A percentile compares a stretch with the other conserved stretches of the same genome.
Evolutionary conservation across 129 eudicot genomes (phyloP).

Genomic region (Gnaphalium uliginosum): DNA sequence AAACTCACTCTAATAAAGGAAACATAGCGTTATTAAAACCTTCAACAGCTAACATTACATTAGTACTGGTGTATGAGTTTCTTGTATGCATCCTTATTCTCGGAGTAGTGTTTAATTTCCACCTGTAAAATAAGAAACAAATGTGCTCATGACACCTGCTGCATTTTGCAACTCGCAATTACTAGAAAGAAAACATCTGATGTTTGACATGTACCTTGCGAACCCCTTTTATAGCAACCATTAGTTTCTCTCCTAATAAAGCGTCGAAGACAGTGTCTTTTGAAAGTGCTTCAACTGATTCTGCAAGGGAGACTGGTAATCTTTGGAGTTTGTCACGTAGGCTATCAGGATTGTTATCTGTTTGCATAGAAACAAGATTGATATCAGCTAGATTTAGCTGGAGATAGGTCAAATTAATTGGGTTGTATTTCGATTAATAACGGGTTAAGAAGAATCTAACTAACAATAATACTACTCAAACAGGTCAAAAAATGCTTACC

Average conservation of each 20-base stretch:
- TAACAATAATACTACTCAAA: background rate
- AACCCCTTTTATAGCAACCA: slow-evolving; percentile 77
- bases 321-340: slow-evolving; percentile 55
- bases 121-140: slow-evolving; percentile 55
- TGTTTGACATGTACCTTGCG: slow-evolving; percentile 57
- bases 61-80: slow-evolving; percentile 63
- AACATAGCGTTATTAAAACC: background rate
- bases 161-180: background rate
- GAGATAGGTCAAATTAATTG: background rate
- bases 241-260: slow-evolving; percentile 74
- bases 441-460: background rate
- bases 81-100: slow-evolving; percentile 75
- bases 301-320: slow-evolving; percentile 73
- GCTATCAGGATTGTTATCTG: slow-evolving; percentile 80
- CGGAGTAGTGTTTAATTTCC: slow-evolving; percentile 60
- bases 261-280: slow-evolving; percentile 56
- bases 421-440: background rate
- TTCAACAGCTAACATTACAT: background rate
- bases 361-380: slow-evolving; percentile 3
- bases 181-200: background rate
- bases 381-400: background rate
- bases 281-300: slow-evolving; percentile 81
- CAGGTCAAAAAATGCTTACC: background rate
- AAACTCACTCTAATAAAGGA: too few species aligned
- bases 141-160: background rate